Evolutionary conservation across 225 moss, liverwort and hornwort species (phyloP).

Genomic region (Physcomitrellopsis africana): DNA sequence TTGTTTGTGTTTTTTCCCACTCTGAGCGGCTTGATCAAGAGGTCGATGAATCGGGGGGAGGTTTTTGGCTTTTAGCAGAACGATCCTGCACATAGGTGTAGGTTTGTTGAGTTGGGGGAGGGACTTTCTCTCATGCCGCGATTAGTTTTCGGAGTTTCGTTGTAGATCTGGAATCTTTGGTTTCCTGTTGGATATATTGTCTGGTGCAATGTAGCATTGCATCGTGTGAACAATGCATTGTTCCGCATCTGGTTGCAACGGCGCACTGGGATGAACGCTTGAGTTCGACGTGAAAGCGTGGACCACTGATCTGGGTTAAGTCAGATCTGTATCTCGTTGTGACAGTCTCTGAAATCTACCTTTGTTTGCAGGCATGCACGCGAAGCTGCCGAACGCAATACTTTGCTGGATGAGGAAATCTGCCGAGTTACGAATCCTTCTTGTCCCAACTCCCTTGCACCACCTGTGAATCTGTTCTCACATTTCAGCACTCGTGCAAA

Average conservation of each 20-base stretch:
- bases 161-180: too few relatives aligned
- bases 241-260: background rate
- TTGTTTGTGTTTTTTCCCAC: too few relatives aligned
- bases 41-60: too few relatives aligned
- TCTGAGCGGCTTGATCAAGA: too few relatives aligned
- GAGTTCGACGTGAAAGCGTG: background rate
- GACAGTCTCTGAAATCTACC: background rate
- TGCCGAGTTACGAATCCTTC: background rate
- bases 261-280: background rate
- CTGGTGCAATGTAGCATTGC: too few relatives aligned
- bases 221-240: background rate
- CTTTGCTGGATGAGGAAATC: slow-evolving; percentile 15
- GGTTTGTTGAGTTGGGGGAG: too few relatives aligned
- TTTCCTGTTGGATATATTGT: too few relatives aligned
- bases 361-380: slow-evolving; percentile 12
- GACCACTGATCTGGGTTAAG: background rate
- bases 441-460: background rate
- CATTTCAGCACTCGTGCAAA: background rate
- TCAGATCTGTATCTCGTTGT: background rate
- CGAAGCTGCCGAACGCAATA: background rate
- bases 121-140: too few relatives aligned
- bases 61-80: too few relatives aligned
- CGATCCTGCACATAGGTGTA: too few relatives aligned
- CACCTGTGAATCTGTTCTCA: slow-evolving; percentile 4
- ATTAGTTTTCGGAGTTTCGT: too few relatives aligned